Conservation (phyloP, 2,329 filamentous ascomycete genomes). For the Aspergillus caelatus region DNA sequence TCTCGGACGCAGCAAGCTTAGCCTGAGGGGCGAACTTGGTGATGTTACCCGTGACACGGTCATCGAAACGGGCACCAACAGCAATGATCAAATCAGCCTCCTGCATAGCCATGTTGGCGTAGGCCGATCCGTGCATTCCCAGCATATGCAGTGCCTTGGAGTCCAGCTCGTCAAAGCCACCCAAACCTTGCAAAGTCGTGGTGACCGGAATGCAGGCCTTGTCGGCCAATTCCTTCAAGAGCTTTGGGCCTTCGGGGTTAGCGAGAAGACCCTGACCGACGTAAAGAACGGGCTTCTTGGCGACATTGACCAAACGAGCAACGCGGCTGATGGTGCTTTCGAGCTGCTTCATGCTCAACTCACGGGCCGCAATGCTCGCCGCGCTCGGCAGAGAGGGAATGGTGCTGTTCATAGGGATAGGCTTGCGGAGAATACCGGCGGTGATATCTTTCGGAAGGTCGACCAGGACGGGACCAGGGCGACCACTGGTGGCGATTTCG, state of each 20-base stretch:
- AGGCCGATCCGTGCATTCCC: slow-evolving; percentile 96
- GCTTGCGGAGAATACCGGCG: slow-evolving; percentile 75
- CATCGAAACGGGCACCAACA: slow-evolving; percentile 90
- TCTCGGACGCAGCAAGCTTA: slow-evolving; percentile 79
- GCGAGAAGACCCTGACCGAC: slow-evolving; percentile 88
- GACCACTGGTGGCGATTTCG: slow-evolving; percentile 92
- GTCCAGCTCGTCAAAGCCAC: slow-evolving; percentile 89
- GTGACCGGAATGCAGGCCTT: slow-evolving; percentile 93
- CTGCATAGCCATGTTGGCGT: slow-evolving; percentile 98
- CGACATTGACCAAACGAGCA: slow-evolving; percentile 78
- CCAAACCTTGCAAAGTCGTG: slow-evolving; percentile 91
- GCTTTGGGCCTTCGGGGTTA: slow-evolving; percentile 73
- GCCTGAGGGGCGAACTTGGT: slow-evolving; percentile 87
- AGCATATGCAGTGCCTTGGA: slow-evolving; percentile 97
- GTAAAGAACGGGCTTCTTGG: slow-evolving; percentile 94
- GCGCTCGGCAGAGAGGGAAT: slow-evolving; percentile 83
- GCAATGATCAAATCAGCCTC: slow-evolving; percentile 95
- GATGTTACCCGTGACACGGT: slow-evolving; percentile 84
- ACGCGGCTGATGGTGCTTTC: slow-evolving; percentile 74
- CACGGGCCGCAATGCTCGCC: slow-evolving; percentile 78
- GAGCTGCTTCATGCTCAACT: slow-evolving; percentile 72
- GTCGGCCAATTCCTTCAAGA: slow-evolving; percentile 84
- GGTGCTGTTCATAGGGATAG: slow-evolving; percentile 76
- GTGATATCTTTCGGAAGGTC: slow-evolving; percentile 97
- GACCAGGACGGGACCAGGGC: slow-evolving; percentile 91